Evolutionary conservation across 1,284 basidiomycete genomes (phyloP).

Genomic region (Irpex rosettiformis): DNA sequence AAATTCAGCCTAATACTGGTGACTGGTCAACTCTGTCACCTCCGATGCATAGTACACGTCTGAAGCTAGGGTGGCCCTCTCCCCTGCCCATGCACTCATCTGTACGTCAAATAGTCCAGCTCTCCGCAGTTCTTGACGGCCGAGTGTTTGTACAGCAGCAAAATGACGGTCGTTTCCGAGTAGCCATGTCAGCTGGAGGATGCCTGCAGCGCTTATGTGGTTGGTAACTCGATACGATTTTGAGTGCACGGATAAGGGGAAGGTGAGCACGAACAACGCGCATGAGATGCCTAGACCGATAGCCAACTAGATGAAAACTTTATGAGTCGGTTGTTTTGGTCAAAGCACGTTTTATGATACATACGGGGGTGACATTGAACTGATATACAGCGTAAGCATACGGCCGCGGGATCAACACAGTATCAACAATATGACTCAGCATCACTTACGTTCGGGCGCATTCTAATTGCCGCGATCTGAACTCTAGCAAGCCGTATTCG

Average conservation of each 20-base stretch:
- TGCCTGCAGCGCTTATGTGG: neutral
- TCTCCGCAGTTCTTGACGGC: neutral
- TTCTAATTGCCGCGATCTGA: neutral
- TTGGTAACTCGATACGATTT: neutral
- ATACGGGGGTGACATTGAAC: neutral
- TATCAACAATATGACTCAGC: neutral
- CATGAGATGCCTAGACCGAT: neutral
- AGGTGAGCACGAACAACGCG: neutral
- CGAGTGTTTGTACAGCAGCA: neutral
- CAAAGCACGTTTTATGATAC: neutral
- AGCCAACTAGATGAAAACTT: neutral
- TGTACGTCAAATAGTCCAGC: neutral
- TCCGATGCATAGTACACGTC: neutral
- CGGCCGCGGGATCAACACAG: neutral
- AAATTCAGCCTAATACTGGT: neutral
- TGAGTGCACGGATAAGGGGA: neutral
- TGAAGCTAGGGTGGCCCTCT: neutral
- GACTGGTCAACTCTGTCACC: neutral
- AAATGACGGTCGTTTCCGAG: slow-evolving; percentile 4
- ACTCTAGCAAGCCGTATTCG: neutral
- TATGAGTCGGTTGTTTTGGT: neutral
- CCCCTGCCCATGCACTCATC: neutral
- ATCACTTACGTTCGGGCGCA: neutral
- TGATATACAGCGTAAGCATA: too few species aligned
- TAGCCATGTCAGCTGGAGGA: slow-evolving; percentile 6